These are phyloP conservation scores for Dispira simplex DNA, from an alignment of 192 early-diverging fungal species.

Conservation along the genomic window DNA sequence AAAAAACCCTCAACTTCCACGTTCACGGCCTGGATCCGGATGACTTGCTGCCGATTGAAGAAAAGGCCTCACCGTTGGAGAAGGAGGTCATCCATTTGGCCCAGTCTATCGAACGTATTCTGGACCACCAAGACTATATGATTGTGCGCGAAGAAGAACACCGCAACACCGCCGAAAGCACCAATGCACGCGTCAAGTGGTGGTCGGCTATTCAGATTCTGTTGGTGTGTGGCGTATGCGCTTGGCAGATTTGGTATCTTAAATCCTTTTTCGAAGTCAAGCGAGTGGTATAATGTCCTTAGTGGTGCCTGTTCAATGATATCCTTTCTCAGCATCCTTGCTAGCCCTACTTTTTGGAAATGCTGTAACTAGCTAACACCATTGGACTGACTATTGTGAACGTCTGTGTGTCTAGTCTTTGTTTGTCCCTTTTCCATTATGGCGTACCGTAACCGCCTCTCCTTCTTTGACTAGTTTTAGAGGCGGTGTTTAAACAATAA, in stretches of 20 bases:
- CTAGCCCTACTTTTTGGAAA: too few species aligned
- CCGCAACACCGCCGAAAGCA: conserved; percentile 57
- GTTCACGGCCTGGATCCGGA: conserved; percentile 27
- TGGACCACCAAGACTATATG: conserved; percentile 59
- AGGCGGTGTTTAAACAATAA: too few species aligned
- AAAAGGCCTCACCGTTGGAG: conserved; percentile 37
- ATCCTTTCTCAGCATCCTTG: too few species aligned
- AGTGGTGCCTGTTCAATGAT: neutral
- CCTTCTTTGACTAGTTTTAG: too few species aligned
- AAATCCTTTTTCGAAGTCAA: conserved; percentile 13
- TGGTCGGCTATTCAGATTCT: conserved; percentile 9
- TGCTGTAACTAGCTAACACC: too few species aligned
- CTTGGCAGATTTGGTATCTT: conserved; percentile 11
- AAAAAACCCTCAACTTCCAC: conserved; percentile 44
- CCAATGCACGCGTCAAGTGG: conserved; percentile 62
- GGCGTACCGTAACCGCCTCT: too few species aligned
- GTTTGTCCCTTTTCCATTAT: too few species aligned
- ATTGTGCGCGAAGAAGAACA: conserved; percentile 41
- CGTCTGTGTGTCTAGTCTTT: too few species aligned
- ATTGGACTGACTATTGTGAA: too few species aligned
- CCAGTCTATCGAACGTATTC: conserved; percentile 38
- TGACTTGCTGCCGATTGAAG: conserved; percentile 13
- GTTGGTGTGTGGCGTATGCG: conserved; percentile 1
- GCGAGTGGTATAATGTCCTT: conserved; percentile 7
- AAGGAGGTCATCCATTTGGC: conserved; percentile 45